phyloP scores from a whole-genome alignment of 192 early-diverging fungal species.

The Coemansia sp. region DNA sequence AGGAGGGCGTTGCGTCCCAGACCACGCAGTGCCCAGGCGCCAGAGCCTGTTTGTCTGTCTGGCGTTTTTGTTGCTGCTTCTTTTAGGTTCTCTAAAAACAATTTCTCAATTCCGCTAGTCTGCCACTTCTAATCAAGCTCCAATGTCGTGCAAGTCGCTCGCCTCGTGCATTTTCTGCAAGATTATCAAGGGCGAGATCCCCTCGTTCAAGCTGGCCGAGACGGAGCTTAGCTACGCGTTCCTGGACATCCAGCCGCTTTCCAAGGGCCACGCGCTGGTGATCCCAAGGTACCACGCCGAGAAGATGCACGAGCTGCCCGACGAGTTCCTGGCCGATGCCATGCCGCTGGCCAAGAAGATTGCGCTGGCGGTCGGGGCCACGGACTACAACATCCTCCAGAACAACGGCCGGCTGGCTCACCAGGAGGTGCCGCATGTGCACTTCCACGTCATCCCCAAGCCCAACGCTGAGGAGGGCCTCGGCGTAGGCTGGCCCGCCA shows the following conservation, averaged over 20 bases:
- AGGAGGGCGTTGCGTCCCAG: too few species aligned
- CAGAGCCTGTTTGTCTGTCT: too few species aligned
- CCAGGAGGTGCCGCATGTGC: conserved; percentile 87
- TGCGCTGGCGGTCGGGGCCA: conserved; percentile 64
- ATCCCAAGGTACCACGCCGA: conserved; percentile 64
- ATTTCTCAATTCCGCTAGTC: neutral
- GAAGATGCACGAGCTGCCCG: conserved; percentile 85
- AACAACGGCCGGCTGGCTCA: conserved; percentile 75
- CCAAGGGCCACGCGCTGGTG: conserved; percentile 67
- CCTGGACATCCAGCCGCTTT: conserved; percentile 75
- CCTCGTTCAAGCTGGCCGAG: conserved; percentile 77
- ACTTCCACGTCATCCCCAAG: conserved; percentile 88
- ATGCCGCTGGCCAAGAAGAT: conserved; percentile 89
- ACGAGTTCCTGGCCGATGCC: conserved; percentile 76
- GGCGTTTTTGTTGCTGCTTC: neutral
- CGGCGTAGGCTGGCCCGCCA: conserved; percentile 62
- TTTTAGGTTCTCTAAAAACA: neutral
- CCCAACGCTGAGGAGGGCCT: conserved; percentile 62
- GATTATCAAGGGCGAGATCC: conserved; percentile 81
- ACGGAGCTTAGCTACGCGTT: conserved; percentile 79
- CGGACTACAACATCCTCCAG: conserved; percentile 92
- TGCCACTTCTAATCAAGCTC: neutral
- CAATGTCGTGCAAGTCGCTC: conserved; percentile 38
- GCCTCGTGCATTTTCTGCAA: conserved; percentile 86
- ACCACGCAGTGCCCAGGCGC: too few species aligned